Evolutionary conservation across 2,329 filamentous ascomycete genomes (phyloP).

Genomic region (Paraphaeosphaeria minitans): DNA sequence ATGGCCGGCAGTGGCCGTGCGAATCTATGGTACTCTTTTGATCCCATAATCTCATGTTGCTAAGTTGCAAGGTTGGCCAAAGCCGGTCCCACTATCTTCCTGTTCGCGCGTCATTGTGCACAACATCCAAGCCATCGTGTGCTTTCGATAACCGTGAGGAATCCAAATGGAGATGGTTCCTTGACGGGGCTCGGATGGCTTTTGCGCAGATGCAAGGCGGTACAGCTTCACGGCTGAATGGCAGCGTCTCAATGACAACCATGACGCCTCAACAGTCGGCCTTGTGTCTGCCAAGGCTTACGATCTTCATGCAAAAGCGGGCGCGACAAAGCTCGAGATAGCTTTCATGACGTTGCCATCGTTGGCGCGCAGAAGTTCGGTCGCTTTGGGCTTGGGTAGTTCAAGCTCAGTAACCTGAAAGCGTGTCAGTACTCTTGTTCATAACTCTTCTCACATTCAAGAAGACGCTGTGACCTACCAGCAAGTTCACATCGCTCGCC

Average conservation of each 20-base stretch:
- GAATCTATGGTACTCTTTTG: not conserved
- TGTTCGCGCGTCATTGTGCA: not conserved
- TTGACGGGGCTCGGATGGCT: not conserved
- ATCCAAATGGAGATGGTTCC: too few relatives aligned
- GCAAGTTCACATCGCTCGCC: conserved; percentile 68
- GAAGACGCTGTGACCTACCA: conserved; percentile 57
- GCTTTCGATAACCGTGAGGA: not conserved
- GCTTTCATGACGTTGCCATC: conserved; percentile 73
- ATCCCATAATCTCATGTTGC: too few relatives aligned
- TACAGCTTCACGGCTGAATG: too few relatives aligned
- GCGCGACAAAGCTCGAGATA: conserved; percentile 63
- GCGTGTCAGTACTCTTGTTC: conserved; percentile 10
- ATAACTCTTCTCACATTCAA: not conserved
- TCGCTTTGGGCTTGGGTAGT: conserved; percentile 71
- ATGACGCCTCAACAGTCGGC: not conserved
- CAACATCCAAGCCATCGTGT: not conserved
- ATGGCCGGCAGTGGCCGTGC: not conserved
- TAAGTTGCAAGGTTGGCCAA: not conserved
- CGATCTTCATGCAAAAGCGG: conserved; percentile 12
- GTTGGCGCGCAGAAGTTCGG: conserved; percentile 72
- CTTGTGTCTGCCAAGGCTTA: not conserved
- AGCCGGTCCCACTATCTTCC: not conserved
- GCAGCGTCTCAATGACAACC: not conserved
- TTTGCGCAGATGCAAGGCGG: not conserved
- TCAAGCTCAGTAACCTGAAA: conserved; percentile 69